Base-by-base conservation (phyloP, 1,284 basidiomycete genomes). In the Psilocybe mexicana region DNA sequence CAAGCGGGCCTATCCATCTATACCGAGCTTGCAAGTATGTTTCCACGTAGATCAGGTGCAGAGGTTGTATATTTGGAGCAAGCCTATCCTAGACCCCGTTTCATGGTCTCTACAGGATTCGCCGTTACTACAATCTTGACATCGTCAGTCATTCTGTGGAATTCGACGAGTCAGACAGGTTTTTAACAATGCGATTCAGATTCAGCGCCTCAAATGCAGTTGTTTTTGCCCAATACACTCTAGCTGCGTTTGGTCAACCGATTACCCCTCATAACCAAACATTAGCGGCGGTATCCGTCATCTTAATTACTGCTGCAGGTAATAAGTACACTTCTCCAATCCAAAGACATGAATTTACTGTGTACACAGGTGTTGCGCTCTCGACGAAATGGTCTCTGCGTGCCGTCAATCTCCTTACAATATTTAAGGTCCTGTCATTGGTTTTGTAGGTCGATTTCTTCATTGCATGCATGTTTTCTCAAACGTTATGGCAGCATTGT, bases 61-160 rank as follows among this genome's bases (percentile, higher is more conserved):
- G 70, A 72, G 58, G 72, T 73, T 26, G 71, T 70, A 8, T 72
- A 69, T 47, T 65, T 73, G n/a, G 72, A 73, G 43, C 69, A 72
- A 63, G 70, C 71, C 12, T 73, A 73, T 38, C 71, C 70, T 14
- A 61, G 60, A 25, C 72, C 71, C 12, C 66, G 63, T 33, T 70
- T 69, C 57, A 60, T 73, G 25, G 66, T 73, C 14, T 68, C 72
- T 3, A 69, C 65, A 14, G 62, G 67, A 14, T 72, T 70, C 43
- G 72, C 72, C 6, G 63, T 70, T 7, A 70, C 64, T n/a, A 59
- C 69, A 33, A 62, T 73, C 28, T 54, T 72, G 44, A 65, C 67
- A 43, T 72, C 72, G 71, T 72, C 47, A 52, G 71, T 66, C 10
- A 28, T 25, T 25, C 30, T 47, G 18, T 18, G 36, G 5, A 10